These are phyloP conservation scores for Phytophthora sp. DNA, from an alignment of 352 stramenopile species.

Conservation along the genomic window DNA sequence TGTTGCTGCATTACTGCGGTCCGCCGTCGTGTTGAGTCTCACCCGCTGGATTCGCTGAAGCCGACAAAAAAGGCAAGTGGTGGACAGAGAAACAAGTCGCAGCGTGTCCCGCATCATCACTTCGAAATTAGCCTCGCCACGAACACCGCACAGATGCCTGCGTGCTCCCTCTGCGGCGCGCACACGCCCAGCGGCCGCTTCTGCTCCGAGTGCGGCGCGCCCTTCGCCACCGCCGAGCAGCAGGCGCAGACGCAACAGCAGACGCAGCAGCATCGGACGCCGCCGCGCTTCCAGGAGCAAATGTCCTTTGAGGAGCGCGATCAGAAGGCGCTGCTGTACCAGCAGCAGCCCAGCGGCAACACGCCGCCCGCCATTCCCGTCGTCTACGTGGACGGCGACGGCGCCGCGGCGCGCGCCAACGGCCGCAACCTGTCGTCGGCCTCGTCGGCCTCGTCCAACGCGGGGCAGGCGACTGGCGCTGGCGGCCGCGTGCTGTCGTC, in stretches of 20 bases:
- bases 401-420: conserved; percentile 1
- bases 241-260: conserved; percentile 1
- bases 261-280: conserved; percentile 7
- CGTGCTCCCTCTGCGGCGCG: conserved; percentile 14
- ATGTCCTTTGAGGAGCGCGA: conserved; percentile 32
- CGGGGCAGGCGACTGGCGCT: conserved; percentile 6
- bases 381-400: conserved; percentile 33
- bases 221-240: conserved; percentile 12
- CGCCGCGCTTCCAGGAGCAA: conserved; percentile 33
- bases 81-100: conserved; percentile 11
- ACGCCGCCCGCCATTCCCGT: conserved; percentile 26
- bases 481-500: conserved; percentile 6
- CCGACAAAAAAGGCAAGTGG: not conserved
- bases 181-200: conserved; percentile 34
- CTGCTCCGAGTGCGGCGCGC: conserved; percentile 37
- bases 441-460: conserved; percentile 11
- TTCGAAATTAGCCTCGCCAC: conserved; percentile 9
- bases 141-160: conserved; percentile 7
- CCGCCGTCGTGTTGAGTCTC: conserved; percentile 7
- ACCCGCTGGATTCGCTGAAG: conserved; percentile 14
- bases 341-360: conserved; percentile 3
- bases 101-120: conserved; percentile 5
- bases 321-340: conserved; percentile 38
- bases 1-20: no score
- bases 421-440: conserved; percentile 15